Base-by-base conservation (phyloP, 2,329 filamentous ascomycete genomes). In the Penicillium sp. region DNA sequence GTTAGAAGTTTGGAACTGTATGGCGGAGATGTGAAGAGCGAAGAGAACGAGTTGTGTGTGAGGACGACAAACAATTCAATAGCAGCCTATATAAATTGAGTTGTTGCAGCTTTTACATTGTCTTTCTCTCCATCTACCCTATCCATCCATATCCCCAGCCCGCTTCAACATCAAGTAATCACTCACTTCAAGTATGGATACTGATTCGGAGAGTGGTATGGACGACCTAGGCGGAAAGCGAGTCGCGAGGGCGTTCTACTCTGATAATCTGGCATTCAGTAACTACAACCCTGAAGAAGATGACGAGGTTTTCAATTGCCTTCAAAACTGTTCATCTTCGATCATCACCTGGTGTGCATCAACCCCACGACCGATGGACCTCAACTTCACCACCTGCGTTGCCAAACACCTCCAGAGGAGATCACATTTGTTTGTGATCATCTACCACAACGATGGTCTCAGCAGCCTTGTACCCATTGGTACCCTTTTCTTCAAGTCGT, bases 231-330 rank as follows among this genome's bases (percentile, higher is more conserved):
- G 3, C 7, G 10, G 3, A 21, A 4, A 21, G 19, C 0, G 3
- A 23, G 23, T 0, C n/a, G 8, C 13, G 1, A 5, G 16, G 3
- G 27, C 4, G 2, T 49, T 38, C 4, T 1, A 2, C 1, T 9
- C 47, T 4, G 2, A 5, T 11, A 19, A 5, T 5, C 11, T 50
- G 7, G 2, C 6, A 10, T 29, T 27, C 1, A 0, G 2, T 11
- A 29, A 4, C 11, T 50, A 50, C 23, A 8, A 50, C 4, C 7
- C 34, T 1, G 0, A 11, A 11, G n/a, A 50, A 11, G n/a, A 50
- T 27, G 23, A 39, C 4, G 0, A 1, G 16, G 10, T 39, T 8
- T 50, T 39, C 34, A 9, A 39, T 11, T 10, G 4, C 16, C 1
- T 50, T 15, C 23, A 27, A 29, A 9, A 1, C 1, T 25, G 1